Percentiles rank a stretch among this genome's conserved stretches.
These are phyloP conservation scores for Anthracocystis setariae DNA, from an alignment of 1,284 basidiomycete species.

Conservation along the genomic window DNA sequence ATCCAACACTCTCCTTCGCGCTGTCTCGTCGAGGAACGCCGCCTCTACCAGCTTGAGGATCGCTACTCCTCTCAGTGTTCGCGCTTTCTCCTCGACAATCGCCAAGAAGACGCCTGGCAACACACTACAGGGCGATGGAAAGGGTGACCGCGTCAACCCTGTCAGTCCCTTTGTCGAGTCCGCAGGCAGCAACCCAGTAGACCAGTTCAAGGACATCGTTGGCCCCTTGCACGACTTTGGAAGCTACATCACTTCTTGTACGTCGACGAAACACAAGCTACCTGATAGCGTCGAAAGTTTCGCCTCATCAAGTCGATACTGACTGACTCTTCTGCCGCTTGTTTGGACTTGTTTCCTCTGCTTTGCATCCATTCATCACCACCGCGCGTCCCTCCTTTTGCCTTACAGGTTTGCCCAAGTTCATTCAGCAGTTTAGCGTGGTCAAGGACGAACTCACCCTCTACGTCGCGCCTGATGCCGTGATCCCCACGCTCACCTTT, in stretches of 20 bases:
- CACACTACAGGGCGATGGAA: slow-evolving; percentile 45
- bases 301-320: not conserved
- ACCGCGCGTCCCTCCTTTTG: not conserved
- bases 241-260: slow-evolving; percentile 64
- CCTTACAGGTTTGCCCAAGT: slow-evolving; percentile 60
- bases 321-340: no score
- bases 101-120: slow-evolving; percentile 20
- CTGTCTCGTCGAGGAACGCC: slow-evolving; percentile 33
- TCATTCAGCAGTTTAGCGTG: slow-evolving; percentile 66
- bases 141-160: slow-evolving; percentile 62
- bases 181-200: slow-evolving; percentile 62
- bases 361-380: not conserved
- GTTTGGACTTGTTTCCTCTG: not conserved
- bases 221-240: slow-evolving; percentile 65
- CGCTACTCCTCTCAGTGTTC: slow-evolving; percentile 21
- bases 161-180: slow-evolving; percentile 59
- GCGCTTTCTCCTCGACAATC: slow-evolving; percentile 29
- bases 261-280: slow-evolving; percentile 15
- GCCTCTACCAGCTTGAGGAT: slow-evolving; percentile 23
- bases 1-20: slow-evolving; percentile 31
- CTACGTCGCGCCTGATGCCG: slow-evolving; percentile 82
- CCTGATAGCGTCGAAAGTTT: not conserved
- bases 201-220: slow-evolving; percentile 48
- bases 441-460: slow-evolving; percentile 96
- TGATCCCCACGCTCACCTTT: slow-evolving; percentile 89